A percentile compares a stretch with the other conserved stretches of the same genome.
phyloP scores from a whole-genome alignment of 176 grass and related monocot genomes.

The Lolium perenne region DNA sequence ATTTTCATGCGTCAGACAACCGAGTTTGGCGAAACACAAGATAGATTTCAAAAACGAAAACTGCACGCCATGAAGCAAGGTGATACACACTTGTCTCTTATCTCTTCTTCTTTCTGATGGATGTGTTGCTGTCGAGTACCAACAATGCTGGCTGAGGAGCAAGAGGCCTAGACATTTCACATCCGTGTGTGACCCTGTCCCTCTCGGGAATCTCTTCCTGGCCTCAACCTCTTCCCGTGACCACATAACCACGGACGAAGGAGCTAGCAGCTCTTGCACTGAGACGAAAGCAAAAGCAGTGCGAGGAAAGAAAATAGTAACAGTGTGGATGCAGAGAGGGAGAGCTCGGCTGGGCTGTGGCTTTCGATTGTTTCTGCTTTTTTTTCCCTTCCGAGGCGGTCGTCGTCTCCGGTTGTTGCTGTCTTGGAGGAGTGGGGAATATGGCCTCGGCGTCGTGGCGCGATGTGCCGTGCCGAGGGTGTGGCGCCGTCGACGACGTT shows the following conservation, averaged over 20 bases:
- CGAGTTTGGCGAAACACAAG: neutral
- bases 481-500: constrained; percentile 1
- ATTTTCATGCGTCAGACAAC: neutral
- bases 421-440: constrained; percentile 22
- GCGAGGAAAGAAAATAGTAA: neutral
- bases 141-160: neutral
- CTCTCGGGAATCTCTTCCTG: constrained; percentile 21
- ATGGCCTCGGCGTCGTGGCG: neutral
- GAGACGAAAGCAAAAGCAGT: constrained; percentile 35
- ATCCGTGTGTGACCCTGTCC: neutral
- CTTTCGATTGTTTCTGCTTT: neutral
- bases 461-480: neutral
- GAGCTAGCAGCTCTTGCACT: neutral
- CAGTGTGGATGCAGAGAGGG: neutral
- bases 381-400: neutral
- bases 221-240: neutral
- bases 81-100: neutral
- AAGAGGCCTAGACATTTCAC: neutral
- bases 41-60: neutral
- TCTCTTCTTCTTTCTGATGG: neutral
- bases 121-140: neutral
- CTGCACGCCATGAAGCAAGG: neutral
- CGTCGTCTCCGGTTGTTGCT: constrained; percentile 16
- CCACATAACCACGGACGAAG: neutral
- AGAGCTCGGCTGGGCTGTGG: neutral